Evolutionary conservation across 495 filamentous ascomycete species (phyloP).

Genomic region (Penicillium paradoxum): DNA sequence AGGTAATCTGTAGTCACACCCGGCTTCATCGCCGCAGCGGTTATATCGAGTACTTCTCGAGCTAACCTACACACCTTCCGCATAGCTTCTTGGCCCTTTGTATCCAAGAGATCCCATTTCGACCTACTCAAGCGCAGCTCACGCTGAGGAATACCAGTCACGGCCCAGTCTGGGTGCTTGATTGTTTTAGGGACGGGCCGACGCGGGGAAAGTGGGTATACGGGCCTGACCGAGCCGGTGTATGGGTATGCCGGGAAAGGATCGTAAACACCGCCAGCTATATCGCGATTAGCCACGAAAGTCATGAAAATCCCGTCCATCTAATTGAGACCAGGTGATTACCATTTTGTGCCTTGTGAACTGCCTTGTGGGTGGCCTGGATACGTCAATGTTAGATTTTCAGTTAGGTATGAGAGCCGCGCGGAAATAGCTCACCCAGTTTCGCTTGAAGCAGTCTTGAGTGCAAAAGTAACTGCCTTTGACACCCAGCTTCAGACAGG

Average conservation of each 20-base stretch:
- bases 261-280: constrained; percentile 67
- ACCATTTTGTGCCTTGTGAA: constrained; percentile 35
- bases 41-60: constrained; percentile 74
- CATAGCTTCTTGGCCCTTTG: constrained; percentile 64
- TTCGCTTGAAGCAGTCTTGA: constrained; percentile 88
- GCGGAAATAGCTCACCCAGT: constrained; percentile 71
- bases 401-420: no score
- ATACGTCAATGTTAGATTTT: constrained; percentile 55
- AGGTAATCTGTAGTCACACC: constrained; percentile 81
- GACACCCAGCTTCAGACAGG: constrained; percentile 67
- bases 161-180: constrained; percentile 64
- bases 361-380: constrained; percentile 67
- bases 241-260: constrained; percentile 73
- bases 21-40: constrained; percentile 61
- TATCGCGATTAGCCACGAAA: constrained; percentile 51
- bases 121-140: constrained; percentile 53
- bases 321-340: constrained; percentile 53
- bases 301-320: no score
- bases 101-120: constrained; percentile 63
- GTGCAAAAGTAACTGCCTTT: constrained; percentile 84
- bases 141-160: constrained; percentile 61
- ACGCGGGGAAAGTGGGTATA: constrained; percentile 65
- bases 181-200: constrained; percentile 63
- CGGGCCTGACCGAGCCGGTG: constrained; percentile 66
- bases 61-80: constrained; percentile 71